These are phyloP conservation scores for Quercus tomentella DNA, from an alignment of 331 rosid species.

Conservation along the genomic window DNA sequence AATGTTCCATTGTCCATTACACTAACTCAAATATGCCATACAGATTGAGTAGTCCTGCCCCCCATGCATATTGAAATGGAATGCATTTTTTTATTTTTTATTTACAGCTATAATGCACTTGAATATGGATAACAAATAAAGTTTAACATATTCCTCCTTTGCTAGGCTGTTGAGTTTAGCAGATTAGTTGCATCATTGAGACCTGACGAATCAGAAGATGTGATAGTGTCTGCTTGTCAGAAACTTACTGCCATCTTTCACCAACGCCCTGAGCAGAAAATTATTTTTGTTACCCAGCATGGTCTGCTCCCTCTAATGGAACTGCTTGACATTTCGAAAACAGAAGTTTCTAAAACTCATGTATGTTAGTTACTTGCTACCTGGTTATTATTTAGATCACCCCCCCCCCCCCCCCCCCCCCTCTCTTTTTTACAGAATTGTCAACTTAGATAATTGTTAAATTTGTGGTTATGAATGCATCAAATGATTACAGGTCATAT, in stretches of 20 bases:
- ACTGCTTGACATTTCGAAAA: conserved; percentile 80
- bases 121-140: conserved; percentile 13
- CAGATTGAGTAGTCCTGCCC: conserved; percentile 1
- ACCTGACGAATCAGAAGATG: conserved; percentile 88
- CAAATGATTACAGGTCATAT: conserved; percentile 61
- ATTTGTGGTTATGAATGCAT: not conserved
- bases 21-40: conserved; percentile 1
- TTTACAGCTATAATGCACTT: conserved; percentile 3
- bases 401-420: not conserved
- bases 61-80: conserved; percentile 7
- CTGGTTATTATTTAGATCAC: conserved; percentile 10
- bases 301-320: conserved; percentile 92
- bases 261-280: conserved; percentile 93
- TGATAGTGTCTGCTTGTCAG: conserved; percentile 83
- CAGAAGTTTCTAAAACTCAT: conserved; percentile 82
- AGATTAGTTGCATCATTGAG: conserved; percentile 79
- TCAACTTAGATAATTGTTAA: not conserved
- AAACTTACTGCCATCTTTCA: conserved; percentile 73
- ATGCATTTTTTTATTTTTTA: not conserved
- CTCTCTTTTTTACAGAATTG: not conserved
- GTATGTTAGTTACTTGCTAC: conserved; percentile 49
- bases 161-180: conserved; percentile 96
- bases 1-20: not conserved
- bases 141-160: conserved; percentile 16
- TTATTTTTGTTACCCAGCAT: conserved; percentile 86